Evolutionary conservation across 176 grass and related monocot genomes (phyloP).

Genomic region (Melocanna baccifera): DNA sequence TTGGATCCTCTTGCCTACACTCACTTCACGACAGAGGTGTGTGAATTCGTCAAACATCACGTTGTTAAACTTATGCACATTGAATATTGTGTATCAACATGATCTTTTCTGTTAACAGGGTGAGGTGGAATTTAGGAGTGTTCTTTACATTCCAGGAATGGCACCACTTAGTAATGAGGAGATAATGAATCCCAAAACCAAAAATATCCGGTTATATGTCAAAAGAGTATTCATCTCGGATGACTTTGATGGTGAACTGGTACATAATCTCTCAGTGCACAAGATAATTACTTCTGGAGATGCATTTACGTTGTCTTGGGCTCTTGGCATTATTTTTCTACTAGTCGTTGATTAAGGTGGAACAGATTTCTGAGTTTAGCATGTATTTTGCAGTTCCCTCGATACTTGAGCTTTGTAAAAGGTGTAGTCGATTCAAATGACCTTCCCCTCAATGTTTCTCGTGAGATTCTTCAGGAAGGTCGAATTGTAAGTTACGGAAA

Average conservation of each 20-base stretch:
- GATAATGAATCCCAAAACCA: slow-evolving; percentile 28
- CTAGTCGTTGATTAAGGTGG: background rate
- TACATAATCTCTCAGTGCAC: background rate
- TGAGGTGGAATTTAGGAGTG: slow-evolving; percentile 82
- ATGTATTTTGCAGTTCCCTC: background rate
- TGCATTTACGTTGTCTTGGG: background rate
- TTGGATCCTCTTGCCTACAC: slow-evolving; percentile 70
- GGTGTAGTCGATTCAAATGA: too few species aligned
- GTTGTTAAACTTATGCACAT: background rate
- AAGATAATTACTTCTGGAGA: background rate
- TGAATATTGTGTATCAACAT: background rate
- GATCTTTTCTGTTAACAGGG: slow-evolving; percentile 46
- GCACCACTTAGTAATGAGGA: slow-evolving; percentile 78
- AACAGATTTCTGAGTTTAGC: background rate
- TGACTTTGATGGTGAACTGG: background rate
- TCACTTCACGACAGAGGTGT: slow-evolving; percentile 55
- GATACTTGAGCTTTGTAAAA: background rate
- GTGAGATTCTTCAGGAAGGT: too few species aligned
- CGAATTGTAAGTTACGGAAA: background rate
- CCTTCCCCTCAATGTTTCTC: too few species aligned
- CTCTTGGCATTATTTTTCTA: background rate
- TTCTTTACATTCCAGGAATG: slow-evolving; percentile 84
- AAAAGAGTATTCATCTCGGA: background rate
- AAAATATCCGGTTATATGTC: background rate
- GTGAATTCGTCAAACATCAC: background rate